Base-by-base conservation (phyloP, 2,329 filamentous ascomycete genomes). In the Aspergillus pseudoviridinutans region DNA sequence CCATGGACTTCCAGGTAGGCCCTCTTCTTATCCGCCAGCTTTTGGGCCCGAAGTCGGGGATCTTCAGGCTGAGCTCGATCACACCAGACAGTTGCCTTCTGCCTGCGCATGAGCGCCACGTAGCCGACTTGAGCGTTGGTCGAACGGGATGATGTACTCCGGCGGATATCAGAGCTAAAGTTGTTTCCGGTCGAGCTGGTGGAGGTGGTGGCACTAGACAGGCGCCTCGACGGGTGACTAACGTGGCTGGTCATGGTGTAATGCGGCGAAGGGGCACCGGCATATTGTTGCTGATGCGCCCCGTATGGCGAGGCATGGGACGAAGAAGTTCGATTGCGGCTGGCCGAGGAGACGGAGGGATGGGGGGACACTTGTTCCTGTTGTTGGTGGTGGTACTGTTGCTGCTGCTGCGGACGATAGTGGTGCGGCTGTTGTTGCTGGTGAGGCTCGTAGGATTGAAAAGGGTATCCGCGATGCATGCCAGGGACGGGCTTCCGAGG, bases 71-170 rank as follows among this genome's bases (percentile, higher is more conserved):
- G 94, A 9, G 93, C 85, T 54, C 92, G 88, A 71, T 97, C 94
- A 78, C 92, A 97, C 94, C 94, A 99, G 4, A 99, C 94, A 0
- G 94, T 99, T 32, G 92, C 94, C 74, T 97, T 97, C 76, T 99
- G 94, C 73, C 92, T 93, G 61, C 94, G 87, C 78, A 99, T 88
- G n/a, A 97, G 82, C 38, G 94, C 92, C 53, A 99, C 94, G 75
- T 99, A 99, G 63, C 91, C 87, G n/a, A 88, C 78, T 60, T 84
- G 83, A 17, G 79, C 79, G 55, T 79, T 80, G 61, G 82, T 84
- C 24, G 91, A 95, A 66, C 91, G 87, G 53, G 89, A 89, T 3
- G 91, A 96, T 29, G 87, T 90, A 28, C 91, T 95, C 64, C 92
- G 86, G 59, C 89, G 87, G 51, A 77, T 71, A 54, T 76, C 73